Percentiles rank a stretch among this genome's conserved stretches.
Evolutionary conservation across 805 yeast genomes (phyloP).

Genomic region (Hanseniaspora osmophila): DNA sequence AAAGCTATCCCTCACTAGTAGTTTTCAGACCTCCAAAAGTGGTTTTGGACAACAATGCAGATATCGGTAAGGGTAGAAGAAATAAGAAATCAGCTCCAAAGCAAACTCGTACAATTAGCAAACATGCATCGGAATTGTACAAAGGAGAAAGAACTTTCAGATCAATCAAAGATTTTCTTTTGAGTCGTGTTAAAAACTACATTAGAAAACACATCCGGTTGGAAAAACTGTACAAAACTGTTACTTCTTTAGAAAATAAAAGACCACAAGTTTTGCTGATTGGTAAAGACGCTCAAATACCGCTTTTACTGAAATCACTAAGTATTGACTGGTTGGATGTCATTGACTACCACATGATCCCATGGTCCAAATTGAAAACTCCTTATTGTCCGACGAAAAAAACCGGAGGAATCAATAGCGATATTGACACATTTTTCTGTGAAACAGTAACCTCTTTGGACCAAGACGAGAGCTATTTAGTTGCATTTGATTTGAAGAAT

Average conservation of each 20-base stretch:
- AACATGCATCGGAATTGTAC: slow-evolving; percentile 43
- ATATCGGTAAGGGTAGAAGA: slow-evolving; percentile 7
- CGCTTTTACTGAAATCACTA: slow-evolving; percentile 47
- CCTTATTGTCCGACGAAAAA: background rate
- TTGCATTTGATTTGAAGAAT: slow-evolving; percentile 11
- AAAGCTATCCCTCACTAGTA: slow-evolving; percentile 75
- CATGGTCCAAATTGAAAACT: slow-evolving; percentile 7
- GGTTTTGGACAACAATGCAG: slow-evolving; percentile 13
- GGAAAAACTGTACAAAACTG: background rate
- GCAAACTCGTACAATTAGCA: slow-evolving; percentile 5
- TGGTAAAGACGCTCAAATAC: slow-evolving; percentile 32
- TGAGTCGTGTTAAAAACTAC: slow-evolving; percentile 51
- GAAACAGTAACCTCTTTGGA: slow-evolving; percentile 6
- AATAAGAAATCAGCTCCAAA: slow-evolving; percentile 6
- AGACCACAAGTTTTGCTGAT: slow-evolving; percentile 36
- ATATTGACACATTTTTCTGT: background rate
- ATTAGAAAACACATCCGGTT: slow-evolving; percentile 24
- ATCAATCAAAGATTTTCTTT: slow-evolving; percentile 38
- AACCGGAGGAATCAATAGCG: background rate
- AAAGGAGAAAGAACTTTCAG: slow-evolving; percentile 46
- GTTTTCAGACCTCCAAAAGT: slow-evolving; percentile 73
- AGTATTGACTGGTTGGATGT: slow-evolving; percentile 54
- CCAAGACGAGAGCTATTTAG: slow-evolving; percentile 10
- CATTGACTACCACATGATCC: slow-evolving; percentile 33
- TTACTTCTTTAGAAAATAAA: slow-evolving; percentile 5